Percentiles rank a stretch among this genome's conserved stretches.
These are phyloP conservation scores for Globisporangium spinosum DNA, from an alignment of 352 stramenopile genomes.

Conservation along the genomic window DNA sequence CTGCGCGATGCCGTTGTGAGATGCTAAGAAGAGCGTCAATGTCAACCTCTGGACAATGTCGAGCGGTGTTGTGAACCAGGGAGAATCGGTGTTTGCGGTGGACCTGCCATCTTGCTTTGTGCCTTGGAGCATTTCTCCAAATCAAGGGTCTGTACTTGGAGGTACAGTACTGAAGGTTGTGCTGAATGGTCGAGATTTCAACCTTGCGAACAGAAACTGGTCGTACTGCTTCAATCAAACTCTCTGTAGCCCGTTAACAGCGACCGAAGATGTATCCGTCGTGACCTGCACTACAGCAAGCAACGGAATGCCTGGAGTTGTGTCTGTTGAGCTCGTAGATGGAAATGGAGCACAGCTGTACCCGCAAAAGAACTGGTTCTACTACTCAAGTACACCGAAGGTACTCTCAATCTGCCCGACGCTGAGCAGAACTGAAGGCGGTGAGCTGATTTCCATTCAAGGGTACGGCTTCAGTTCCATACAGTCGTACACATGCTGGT, in stretches of 20 bases:
- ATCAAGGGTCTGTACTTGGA: slow-evolving; percentile 16
- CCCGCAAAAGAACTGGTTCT: slow-evolving; percentile 31
- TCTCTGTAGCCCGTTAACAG: slow-evolving; percentile 19
- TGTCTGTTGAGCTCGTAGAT: slow-evolving; percentile 22
- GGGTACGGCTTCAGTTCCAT: slow-evolving; percentile 28
- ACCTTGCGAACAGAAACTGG: slow-evolving; percentile 17
- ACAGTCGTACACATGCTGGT: slow-evolving; percentile 24
- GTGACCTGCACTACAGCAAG: slow-evolving; percentile 22
- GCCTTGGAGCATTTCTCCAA: slow-evolving; percentile 28
- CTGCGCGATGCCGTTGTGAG: slow-evolving; percentile 30
- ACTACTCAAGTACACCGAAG: slow-evolving; percentile 24
- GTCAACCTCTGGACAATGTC: slow-evolving; percentile 32
- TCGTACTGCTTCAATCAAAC: slow-evolving; percentile 36
- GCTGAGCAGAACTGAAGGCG: slow-evolving; percentile 19
- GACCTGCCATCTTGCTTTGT: background rate
- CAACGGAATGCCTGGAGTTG: slow-evolving; percentile 17
- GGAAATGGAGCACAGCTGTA: background rate
- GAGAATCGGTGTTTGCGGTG: slow-evolving; percentile 1
- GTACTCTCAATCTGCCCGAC: slow-evolving; percentile 24
- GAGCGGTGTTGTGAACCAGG: slow-evolving; percentile 9
- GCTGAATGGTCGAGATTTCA: background rate
- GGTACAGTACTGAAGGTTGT: slow-evolving; percentile 14
- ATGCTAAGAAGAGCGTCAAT: slow-evolving; percentile 10
- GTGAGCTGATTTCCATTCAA: slow-evolving; percentile 24
- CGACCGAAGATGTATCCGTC: background rate